Base-by-base conservation (phyloP, 2,329 filamentous ascomycete genomes). In the Endoconidiophora polonica region DNA sequence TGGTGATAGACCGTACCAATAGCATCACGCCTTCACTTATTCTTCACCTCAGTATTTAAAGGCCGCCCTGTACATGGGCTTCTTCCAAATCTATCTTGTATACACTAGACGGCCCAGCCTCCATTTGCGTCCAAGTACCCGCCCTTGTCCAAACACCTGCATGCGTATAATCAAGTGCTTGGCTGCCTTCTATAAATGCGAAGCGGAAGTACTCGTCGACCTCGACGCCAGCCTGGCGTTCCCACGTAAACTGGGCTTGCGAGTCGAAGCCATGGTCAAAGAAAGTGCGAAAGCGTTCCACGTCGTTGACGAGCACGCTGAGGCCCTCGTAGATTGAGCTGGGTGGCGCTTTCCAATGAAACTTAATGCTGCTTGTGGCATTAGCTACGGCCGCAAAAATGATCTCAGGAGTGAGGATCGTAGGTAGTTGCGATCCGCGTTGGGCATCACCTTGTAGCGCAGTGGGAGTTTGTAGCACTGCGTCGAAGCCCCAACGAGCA, bases 401-500 rank as follows among this genome's bases (percentile, higher is more conserved):
- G 55, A 77, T 73, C 55, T 63, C 59, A 1, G 72, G 76, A 24
- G 42, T 9, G 22, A 68, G 57, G 23, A 79, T 66, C 0, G 56
- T 65, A 40, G 71, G 86, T 1, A 91, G 69, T 0, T 75, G 65
- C 0, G 77, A 79, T 9, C 77, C 76, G 37, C 74, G 64, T 52
- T 79, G 74, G 0, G 75, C 77, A 55, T 83, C 79, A n/a, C 77
- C 79, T 49, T 79, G 78, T 22, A 98, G 66, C 1, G 79, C 78
- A 0, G 65, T 72, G 0, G 84, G 77, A 0, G 91, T 96, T 65
- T 98, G 81, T 14, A 98, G 73, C 44, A 98, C 77, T 1, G 83
- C 74, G 54, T 86, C 88, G 62, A 94, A 98, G 0, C 88, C 88
- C 91, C 91, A 96, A 41, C 90, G 76, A 3, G 88, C 90, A 53